Evolutionary conservation across 2,329 filamentous ascomycete species (phyloP), one percentile per base, ranked within the genome.

Genomic region (Phoma sp.): DNA sequence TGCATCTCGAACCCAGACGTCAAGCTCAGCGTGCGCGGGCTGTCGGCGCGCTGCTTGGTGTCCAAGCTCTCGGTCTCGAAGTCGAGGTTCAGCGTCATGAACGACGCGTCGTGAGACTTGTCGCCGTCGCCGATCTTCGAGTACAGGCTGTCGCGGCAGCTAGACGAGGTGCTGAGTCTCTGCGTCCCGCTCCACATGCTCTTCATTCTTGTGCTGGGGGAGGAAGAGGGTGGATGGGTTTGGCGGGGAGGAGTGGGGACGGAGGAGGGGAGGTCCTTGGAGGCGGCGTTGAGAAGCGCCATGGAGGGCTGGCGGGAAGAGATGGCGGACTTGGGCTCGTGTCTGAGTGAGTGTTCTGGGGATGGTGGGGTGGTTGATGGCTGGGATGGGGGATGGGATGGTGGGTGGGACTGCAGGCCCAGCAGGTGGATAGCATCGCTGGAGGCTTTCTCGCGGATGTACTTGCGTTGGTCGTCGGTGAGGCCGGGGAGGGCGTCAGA

Each of bases 371-470:
- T 55, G 32, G 61, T 58, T 13, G 52, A 42, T 51, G 53, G 55
- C n/a, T 50, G 46, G 11, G 50, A 60, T n/a, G 55, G 55, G 25
- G 53, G 54, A 4, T 58, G 61, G 24, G 63, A 58, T 36, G 47
- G 55, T 18, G 35, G 42, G 4, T 45, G 44, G 10, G 61, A 61
- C 36, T 62, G 60, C 1, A 69, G 57, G 43, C 63, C 50, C 13
- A 69, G 42, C 4, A 69, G 61, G 24, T 60, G 66, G 43, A 64
- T 62, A 23, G 61, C 65, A 52, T 72, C 68, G 48, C 58, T 60
- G 35, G 68, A 65, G 25, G 65, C 66, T 59, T 71, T 69, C 48
- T 70, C 64, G 50, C 64, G 68, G 55, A 73, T 67, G 43, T 66
- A 59, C 29, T 57, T 58, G 43, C 65, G 56, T 47, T 72, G 59